Evolutionary conservation across 495 filamentous ascomycete genomes (phyloP), one percentile per base, ranked within the genome.

Genomic region (Pyrenula aspistea): DNA sequence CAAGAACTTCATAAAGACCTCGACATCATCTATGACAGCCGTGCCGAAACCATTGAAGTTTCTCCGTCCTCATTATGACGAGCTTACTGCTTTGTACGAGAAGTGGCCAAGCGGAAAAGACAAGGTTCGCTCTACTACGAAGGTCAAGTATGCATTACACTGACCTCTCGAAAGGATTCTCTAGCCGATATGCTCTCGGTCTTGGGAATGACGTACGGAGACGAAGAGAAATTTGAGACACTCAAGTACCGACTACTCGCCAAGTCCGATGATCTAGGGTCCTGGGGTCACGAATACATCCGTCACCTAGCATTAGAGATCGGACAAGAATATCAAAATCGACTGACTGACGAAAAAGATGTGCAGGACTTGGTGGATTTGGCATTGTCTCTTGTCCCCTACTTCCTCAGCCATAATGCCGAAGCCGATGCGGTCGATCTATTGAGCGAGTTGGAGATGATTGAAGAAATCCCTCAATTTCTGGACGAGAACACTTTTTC

Each of bases 221-320:
- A 97, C 62, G 94, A 97, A 70, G 87, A 94, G 65, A 86, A 91
- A 66, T 80, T 93, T 62, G 94, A 97, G 69, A 94, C 92, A 36
- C 80, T 99, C 59, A 97, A 94, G 71, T 99, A 92, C 73, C 83
- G 93, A 61, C 79, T 99, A 19, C 79, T 95, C 25, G 84, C 91
- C 23, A 91, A 91, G 49, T 89, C 90, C 12, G 78, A 89, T 63
- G 93, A 99, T 68, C 87, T 96, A 65, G 89, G 86, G 48, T 94
- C 91, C 11, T 99, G 93, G 93, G 93, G 93, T 55, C 93, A 99
- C 71, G 93, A 99, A 80, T 99, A 99, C 67, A 87, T 96, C 59
- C 82, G 93, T 56, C 93, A 99, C 73, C 76, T 99, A 61, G 92
- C 93, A 12, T 75, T 99, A 55, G 93, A 99, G 72, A 90, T 97